phyloP scores from a whole-genome alignment of 2,329 filamentous ascomycete genomes.

The Trematosphaeria pertusa region DNA sequence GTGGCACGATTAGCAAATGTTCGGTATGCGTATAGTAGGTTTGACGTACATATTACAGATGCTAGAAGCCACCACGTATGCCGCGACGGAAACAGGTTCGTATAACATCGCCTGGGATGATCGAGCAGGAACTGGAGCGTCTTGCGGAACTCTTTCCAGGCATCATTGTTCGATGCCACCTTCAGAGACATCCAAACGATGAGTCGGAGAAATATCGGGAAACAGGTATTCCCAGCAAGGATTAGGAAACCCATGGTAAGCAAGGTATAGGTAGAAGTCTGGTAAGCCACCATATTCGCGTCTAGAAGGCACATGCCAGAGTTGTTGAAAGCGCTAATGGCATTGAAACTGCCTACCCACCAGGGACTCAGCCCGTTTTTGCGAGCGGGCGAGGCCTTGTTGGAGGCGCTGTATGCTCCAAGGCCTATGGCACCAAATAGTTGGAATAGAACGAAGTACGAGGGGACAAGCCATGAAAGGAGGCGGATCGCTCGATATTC shows the following conservation, averaged over 20 bases:
- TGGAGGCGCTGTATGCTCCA: constrained; percentile 49
- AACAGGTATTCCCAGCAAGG: constrained; percentile 61
- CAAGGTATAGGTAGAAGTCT: constrained; percentile 52
- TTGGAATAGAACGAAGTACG: constrained; percentile 13
- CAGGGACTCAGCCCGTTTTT: constrained; percentile 50
- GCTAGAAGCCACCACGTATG: constrained; percentile 65
- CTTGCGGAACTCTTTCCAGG: constrained; percentile 53
- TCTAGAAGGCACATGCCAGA: constrained; percentile 62
- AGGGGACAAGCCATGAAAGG: constrained; percentile 55
- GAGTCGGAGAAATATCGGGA: constrained; percentile 64
- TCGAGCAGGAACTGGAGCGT: constrained; percentile 65
- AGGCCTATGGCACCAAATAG: constrained; percentile 19
- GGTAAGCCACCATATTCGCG: constrained; percentile 64
- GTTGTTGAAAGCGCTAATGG: constrained; percentile 67
- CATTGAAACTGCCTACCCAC: constrained; percentile 68
- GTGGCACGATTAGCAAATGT: no score
- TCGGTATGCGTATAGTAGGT: no score
- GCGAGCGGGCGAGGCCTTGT: constrained; percentile 53
- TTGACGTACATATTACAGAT: constrained; percentile 56
- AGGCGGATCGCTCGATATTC: constrained; percentile 59
- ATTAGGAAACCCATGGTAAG: constrained; percentile 58
- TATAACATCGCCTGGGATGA: constrained; percentile 68
- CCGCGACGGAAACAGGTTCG: constrained; percentile 64
- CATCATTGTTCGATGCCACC: constrained; percentile 45
- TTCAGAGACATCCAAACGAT: constrained; percentile 63